phyloP scores from a whole-genome alignment of 345 rosid species.

The Excoecaria agallocha region DNA sequence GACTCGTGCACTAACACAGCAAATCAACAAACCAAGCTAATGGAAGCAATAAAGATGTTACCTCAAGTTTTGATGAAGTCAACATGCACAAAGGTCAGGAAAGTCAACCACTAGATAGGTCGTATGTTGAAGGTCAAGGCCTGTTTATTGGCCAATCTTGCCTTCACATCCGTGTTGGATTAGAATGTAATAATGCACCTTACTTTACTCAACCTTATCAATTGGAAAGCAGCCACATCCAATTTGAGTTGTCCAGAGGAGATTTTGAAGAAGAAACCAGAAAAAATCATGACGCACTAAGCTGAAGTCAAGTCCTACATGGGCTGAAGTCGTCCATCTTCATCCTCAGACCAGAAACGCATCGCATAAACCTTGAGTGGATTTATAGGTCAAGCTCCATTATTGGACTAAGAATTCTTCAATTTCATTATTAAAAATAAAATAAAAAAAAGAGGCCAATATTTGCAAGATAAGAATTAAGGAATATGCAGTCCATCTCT shows the following conservation, averaged over 20 bases:
- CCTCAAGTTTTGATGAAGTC: slow-evolving; percentile 3
- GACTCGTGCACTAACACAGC: background rate
- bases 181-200: background rate
- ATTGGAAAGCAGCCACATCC: background rate
- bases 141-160: background rate
- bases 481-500: background rate
- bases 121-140: background rate
- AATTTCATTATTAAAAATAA: too few relatives aligned
- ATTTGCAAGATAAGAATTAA: too few relatives aligned
- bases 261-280: background rate
- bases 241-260: background rate
- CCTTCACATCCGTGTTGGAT: background rate
- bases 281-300: slow-evolving; percentile 11
- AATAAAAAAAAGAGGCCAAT: too few relatives aligned
- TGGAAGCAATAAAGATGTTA: background rate
- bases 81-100: slow-evolving; percentile 12
- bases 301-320: background rate
- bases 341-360: background rate
- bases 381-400: background rate
- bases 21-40: slow-evolving; percentile 3
- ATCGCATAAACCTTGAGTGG: background rate
- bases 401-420: background rate
- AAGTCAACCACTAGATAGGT: slow-evolving; percentile 24
- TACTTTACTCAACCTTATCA: background rate
- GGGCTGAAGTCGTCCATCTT: slow-evolving; percentile 6